Percentiles rank a stretch among this genome's conserved stretches.
Conservation (phyloP, 2,329 filamentous ascomycete species). For the Trichoderma aggressivum region DNA sequence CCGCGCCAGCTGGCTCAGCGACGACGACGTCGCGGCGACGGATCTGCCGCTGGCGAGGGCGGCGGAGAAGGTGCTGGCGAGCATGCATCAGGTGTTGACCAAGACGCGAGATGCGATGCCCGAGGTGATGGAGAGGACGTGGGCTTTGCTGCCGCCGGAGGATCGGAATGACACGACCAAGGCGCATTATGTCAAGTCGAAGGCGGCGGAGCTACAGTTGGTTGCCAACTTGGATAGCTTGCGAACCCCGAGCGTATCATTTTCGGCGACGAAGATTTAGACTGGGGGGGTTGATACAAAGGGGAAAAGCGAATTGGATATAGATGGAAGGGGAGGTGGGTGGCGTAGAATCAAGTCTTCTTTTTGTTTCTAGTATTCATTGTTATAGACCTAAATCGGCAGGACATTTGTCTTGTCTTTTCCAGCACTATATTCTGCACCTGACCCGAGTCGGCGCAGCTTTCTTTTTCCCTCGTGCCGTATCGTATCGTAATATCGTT, state of each 20-base stretch:
- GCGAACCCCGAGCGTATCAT: slow-evolving; percentile 60
- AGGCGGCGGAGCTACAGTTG: slow-evolving; percentile 84
- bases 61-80: slow-evolving; percentile 81
- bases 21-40: slow-evolving; percentile 63
- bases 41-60: slow-evolving; percentile 81
- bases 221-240: slow-evolving; percentile 71
- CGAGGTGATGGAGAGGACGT: slow-evolving; percentile 44
- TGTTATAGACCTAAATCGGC: not conserved
- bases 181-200: slow-evolving; percentile 66
- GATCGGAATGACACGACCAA: slow-evolving; percentile 51
- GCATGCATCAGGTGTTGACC: slow-evolving; percentile 82
- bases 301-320: not conserved
- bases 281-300: not conserved
- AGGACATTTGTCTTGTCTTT: not conserved
- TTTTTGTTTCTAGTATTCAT: not conserved
- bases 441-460: not conserved
- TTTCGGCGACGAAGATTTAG: slow-evolving; percentile 55
- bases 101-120: slow-evolving; percentile 65
- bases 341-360: not conserved
- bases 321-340: not conserved
- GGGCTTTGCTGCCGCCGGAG: slow-evolving; percentile 41
- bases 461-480: not conserved
- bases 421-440: not conserved
- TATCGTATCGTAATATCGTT: not conserved
- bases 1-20: slow-evolving; percentile 69